A percentile compares a stretch with the other conserved stretches of the same genome.
Evolutionary conservation across 164 flowering plant species (phyloP).

Genomic region (Dillenia turbinata): DNA sequence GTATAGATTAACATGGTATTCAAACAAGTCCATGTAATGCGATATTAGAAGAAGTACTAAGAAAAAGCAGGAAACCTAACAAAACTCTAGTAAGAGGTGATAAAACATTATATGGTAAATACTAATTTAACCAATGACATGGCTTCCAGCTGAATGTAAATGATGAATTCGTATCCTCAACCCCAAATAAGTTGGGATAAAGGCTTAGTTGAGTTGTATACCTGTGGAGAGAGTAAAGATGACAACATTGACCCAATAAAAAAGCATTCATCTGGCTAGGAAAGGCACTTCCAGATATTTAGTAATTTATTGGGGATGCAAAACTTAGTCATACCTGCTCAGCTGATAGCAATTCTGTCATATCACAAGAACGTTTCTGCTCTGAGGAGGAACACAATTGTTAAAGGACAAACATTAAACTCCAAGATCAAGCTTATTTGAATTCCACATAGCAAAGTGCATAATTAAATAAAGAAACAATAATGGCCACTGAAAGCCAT

Average conservation of each 20-base stretch:
- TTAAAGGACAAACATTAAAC: slow-evolving; percentile 7
- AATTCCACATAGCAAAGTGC: neutral
- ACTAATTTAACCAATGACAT: no score
- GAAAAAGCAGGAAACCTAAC: no score
- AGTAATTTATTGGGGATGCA: neutral
- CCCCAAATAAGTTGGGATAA: neutral
- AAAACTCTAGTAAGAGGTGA: no score
- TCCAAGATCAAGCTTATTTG: slow-evolving; percentile 4
- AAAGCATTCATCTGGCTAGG: neutral
- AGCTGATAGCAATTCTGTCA: slow-evolving; percentile 35
- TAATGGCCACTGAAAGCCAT: no score
- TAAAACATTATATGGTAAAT: no score
- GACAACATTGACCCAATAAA: neutral
- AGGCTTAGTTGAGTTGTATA: neutral
- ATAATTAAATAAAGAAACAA: neutral
- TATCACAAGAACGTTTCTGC: slow-evolving; percentile 27
- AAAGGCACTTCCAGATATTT: neutral
- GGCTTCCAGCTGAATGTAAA: no score
- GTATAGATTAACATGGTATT: no score
- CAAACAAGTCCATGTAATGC: no score
- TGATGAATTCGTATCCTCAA: no score
- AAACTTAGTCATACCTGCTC: slow-evolving; percentile 43
- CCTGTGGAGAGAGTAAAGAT: neutral
- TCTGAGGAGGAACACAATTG: slow-evolving; percentile 32
- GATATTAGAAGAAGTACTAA: no score